phyloP scores from a whole-genome alignment of 345 rosid genomes.

The Pistacia atlantica region DNA sequence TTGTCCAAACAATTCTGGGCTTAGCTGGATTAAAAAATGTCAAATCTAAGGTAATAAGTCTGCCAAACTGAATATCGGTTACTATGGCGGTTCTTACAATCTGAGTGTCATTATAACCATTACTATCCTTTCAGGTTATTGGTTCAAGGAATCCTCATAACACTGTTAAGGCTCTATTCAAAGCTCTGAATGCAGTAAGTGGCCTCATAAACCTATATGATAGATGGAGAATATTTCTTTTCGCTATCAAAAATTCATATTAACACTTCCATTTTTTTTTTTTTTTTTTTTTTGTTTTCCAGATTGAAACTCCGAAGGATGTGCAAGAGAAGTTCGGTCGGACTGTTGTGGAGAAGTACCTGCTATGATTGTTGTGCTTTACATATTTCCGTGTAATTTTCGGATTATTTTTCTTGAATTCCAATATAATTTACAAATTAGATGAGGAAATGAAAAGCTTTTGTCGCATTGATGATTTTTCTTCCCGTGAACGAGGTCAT shows the following conservation, averaged over 20 bases:
- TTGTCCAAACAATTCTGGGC: slow-evolving; percentile 69
- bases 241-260: background rate
- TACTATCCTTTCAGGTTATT: slow-evolving; percentile 52
- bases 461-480: background rate
- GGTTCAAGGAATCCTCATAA: slow-evolving; percentile 97
- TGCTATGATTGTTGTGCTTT: slow-evolving; percentile 42
- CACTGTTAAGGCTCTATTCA: slow-evolving; percentile 88
- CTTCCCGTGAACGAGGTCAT: background rate
- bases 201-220: slow-evolving; percentile 1
- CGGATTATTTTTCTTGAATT: background rate
- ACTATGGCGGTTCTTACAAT: background rate
- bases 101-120: slow-evolving; percentile 11
- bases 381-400: slow-evolving; percentile 14
- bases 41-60: slow-evolving; percentile 78
- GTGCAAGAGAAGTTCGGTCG: slow-evolving; percentile 93
- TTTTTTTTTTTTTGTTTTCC: slow-evolving; percentile 3
- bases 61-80: background rate
- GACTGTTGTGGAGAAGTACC: slow-evolving; percentile 83
- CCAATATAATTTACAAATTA: background rate
- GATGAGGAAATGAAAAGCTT: background rate
- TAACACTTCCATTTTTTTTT: background rate
- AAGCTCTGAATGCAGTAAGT: slow-evolving; percentile 93
- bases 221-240: background rate
- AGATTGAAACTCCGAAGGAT: slow-evolving; percentile 96
- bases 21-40: slow-evolving; percentile 93